Conservation (phyloP, 768 basidiomycete species). For the Calocybe cyanea region DNA sequence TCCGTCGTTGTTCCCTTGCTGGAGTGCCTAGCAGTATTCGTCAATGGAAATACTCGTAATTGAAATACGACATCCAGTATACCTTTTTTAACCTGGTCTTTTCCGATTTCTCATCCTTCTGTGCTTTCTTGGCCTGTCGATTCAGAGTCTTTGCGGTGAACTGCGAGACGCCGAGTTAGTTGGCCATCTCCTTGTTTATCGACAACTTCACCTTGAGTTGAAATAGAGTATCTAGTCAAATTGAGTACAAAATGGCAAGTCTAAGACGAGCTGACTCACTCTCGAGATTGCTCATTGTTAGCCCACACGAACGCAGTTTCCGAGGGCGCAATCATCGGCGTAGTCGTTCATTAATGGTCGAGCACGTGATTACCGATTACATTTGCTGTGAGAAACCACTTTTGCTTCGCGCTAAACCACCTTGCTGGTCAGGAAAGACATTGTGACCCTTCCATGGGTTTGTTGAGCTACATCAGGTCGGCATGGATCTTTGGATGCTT, state of each 20-base stretch:
- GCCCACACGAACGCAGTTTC: conserved; percentile 3
- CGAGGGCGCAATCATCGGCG: conserved; percentile 7
- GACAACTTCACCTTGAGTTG: conserved; percentile 78
- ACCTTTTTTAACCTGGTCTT: conserved; percentile 94
- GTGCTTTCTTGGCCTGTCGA: conserved; percentile 95
- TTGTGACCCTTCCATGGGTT: conserved; percentile 33
- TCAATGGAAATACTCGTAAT: background rate
- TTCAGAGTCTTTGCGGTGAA: conserved; percentile 97
- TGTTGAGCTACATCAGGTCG: conserved; percentile 63
- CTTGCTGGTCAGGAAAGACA: conserved; percentile 11
- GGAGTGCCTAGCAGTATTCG: conserved; percentile 65
- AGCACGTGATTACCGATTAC: conserved; percentile 15
- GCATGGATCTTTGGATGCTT: conserved; percentile 4
- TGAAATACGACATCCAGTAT: conserved; percentile 13
- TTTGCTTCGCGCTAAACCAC: background rate
- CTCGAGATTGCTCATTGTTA: conserved; percentile 78
- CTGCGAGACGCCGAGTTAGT: conserved; percentile 36
- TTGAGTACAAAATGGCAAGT: conserved; percentile 24
- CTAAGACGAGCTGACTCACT: conserved; percentile 51
- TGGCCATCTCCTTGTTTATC: conserved; percentile 8
- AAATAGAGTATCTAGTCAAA: conserved; percentile 83
- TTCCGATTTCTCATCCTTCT: conserved; percentile 91
- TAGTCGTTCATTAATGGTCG: background rate
- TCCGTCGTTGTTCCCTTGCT: conserved; percentile 95
- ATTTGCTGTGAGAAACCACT: background rate